phyloP scores from a whole-genome alignment of 306 rosid species.

The Mucuna pruriens region DNA sequence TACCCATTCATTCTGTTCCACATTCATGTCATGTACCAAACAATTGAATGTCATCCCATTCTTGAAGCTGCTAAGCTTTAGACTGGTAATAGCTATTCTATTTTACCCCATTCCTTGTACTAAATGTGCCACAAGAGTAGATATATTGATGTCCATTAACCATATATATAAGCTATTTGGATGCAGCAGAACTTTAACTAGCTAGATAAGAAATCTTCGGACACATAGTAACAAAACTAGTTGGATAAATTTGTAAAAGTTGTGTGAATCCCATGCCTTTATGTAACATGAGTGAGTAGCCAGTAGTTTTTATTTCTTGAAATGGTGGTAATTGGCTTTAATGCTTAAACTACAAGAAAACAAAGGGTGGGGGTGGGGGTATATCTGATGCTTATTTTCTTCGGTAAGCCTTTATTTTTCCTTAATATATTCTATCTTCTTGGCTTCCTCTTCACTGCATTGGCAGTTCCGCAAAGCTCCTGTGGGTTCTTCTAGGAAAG shows the following conservation, averaged over 20 bases:
- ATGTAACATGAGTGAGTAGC: neutral
- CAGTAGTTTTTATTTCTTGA: neutral
- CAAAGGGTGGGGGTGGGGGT: neutral
- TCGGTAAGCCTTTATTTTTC: neutral
- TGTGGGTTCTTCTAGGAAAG: conserved; percentile 78
- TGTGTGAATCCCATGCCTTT: conserved; percentile 26
- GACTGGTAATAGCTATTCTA: conserved; percentile 4
- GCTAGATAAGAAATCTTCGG: neutral
- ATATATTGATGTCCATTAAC: conserved; percentile 7
- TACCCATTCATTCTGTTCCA: neutral
- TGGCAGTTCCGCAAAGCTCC: conserved; percentile 89
- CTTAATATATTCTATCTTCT: conserved; percentile 5
- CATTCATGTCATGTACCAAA: conserved; percentile 21
- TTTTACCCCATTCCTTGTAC: neutral
- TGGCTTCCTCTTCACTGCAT: conserved; percentile 28
- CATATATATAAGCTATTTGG: conserved; percentile 7
- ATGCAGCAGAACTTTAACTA: conserved; percentile 26
- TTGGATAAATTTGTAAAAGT: neutral
- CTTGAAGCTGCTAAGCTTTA: conserved; percentile 17
- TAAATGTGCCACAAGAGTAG: neutral
- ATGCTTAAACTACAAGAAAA: conserved; percentile 16
- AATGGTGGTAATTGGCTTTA: conserved; percentile 12
- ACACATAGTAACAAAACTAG: neutral
- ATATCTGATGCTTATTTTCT: neutral
- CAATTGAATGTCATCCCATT: neutral